Percentiles rank a stretch among this genome's conserved stretches.
Conservation (phyloP, 176 grass and related monocot genomes). For the Carex myosuroides region DNA sequence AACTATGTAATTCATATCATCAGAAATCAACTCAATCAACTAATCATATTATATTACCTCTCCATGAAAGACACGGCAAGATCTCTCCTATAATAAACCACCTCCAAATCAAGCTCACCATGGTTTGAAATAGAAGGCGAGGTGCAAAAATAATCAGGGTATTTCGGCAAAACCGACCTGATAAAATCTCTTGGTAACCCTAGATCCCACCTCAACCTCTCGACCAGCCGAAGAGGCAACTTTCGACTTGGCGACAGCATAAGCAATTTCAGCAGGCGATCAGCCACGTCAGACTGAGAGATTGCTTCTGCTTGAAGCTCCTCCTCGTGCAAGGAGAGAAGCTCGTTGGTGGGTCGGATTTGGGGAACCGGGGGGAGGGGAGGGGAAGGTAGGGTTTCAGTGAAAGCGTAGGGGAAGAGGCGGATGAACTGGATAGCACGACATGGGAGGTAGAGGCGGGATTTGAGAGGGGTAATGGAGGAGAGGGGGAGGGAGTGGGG, state of each 20-base stretch:
- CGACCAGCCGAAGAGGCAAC: constrained; percentile 57
- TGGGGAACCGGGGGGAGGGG: constrained; percentile 20
- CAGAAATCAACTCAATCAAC: not conserved
- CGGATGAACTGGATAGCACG: constrained; percentile 71
- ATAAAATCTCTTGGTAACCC: constrained; percentile 67
- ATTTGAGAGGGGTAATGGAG: constrained; percentile 32
- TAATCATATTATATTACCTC: constrained; percentile 20
- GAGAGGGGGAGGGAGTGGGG: constrained; percentile 52
- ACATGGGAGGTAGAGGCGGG: constrained; percentile 42
- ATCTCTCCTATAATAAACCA: constrained; percentile 78
- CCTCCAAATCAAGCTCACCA: constrained; percentile 50
- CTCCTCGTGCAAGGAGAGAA: constrained; percentile 49
- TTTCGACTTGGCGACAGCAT: constrained; percentile 57
- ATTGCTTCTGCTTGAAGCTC: constrained; percentile 38
- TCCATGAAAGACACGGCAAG: constrained; percentile 65
- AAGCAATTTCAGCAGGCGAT: constrained; percentile 72
- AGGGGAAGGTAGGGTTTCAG: constrained; percentile 39
- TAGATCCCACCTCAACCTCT: constrained; percentile 62
- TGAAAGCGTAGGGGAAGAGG: constrained; percentile 58
- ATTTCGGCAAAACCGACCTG: constrained; percentile 50
- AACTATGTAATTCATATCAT: not conserved
- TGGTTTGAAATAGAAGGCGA: constrained; percentile 16
- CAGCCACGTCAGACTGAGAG: constrained; percentile 37
- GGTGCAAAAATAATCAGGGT: constrained; percentile 80
- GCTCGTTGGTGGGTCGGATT: constrained; percentile 46